Conservation (phyloP, 2,329 filamentous ascomycete species). For the Cytospora piceae region DNA sequence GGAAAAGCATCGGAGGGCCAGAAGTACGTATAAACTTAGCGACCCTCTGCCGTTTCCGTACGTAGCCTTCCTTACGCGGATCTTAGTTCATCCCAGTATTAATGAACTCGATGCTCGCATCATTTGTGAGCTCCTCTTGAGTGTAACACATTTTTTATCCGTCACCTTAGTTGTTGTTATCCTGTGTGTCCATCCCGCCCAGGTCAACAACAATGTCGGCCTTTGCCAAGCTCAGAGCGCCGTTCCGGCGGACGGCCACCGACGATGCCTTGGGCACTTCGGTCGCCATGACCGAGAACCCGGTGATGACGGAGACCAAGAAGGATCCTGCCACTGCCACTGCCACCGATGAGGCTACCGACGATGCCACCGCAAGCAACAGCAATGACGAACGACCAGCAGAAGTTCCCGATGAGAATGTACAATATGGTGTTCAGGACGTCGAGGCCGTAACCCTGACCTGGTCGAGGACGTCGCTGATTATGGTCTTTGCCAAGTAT, state of each 20-base stretch:
- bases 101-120: not conserved
- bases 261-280: not conserved
- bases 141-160: not conserved
- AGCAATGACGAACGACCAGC: not conserved
- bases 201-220: not conserved
- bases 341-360: not conserved
- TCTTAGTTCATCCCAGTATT: not conserved
- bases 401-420: constrained; percentile 24
- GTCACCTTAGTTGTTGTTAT: not conserved
- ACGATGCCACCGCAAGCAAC: not conserved
- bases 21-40: not conserved
- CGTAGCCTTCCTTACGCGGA: not conserved
- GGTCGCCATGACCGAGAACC: not conserved
- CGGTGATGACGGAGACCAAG: not conserved
- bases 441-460: constrained; percentile 35
- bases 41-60: not conserved
- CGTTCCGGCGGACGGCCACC: not conserved
- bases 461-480: constrained; percentile 32
- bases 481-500: constrained; percentile 40
- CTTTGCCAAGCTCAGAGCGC: not conserved
- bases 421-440: constrained; percentile 34
- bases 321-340: not conserved
- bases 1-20: constrained; percentile 2
- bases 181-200: not conserved
- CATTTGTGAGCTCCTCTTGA: not conserved